phyloP scores from a whole-genome alignment of 331 rosid species.

The Pyracantha coccinea region DNA sequence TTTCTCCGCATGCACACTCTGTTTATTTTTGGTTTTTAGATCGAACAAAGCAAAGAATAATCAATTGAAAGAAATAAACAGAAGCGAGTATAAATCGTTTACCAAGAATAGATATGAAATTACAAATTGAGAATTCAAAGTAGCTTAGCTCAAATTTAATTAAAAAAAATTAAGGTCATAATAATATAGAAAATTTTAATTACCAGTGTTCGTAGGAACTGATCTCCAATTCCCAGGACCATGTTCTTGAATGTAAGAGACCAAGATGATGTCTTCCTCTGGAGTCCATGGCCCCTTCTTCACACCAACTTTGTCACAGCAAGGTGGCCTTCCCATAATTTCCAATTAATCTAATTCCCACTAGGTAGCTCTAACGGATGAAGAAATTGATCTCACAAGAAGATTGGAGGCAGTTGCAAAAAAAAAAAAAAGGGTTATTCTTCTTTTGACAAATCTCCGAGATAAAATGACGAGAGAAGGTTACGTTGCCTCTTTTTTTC shows the following conservation, averaged over 20 bases:
- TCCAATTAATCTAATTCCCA: neutral
- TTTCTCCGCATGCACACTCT: neutral
- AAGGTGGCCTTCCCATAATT: conserved; percentile 84
- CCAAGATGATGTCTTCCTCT: conserved; percentile 85
- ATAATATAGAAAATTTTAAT: neutral
- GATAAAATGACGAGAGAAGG: neutral
- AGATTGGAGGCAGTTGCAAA: neutral
- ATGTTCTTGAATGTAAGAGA: conserved; percentile 82
- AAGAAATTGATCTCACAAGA: neutral
- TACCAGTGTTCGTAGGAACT: conserved; percentile 75
- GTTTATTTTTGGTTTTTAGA: neutral
- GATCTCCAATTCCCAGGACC: conserved; percentile 97
- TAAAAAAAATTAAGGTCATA: neutral
- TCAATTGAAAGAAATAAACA: neutral
- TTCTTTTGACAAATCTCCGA: neutral
- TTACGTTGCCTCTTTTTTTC: neutral
- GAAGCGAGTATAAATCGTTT: neutral
- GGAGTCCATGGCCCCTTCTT: conserved; percentile 99
- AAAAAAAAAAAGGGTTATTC: neutral
- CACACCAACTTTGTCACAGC: conserved; percentile 67
- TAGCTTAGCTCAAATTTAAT: neutral
- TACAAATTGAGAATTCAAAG: neutral
- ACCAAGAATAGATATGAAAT: no score
- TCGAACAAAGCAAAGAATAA: neutral
- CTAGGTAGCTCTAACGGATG: neutral